Percentiles rank a stretch among this genome's conserved stretches.
phyloP scores from a whole-genome alignment of 139 green algal species.

The Spirogloea muscicola region DNA sequence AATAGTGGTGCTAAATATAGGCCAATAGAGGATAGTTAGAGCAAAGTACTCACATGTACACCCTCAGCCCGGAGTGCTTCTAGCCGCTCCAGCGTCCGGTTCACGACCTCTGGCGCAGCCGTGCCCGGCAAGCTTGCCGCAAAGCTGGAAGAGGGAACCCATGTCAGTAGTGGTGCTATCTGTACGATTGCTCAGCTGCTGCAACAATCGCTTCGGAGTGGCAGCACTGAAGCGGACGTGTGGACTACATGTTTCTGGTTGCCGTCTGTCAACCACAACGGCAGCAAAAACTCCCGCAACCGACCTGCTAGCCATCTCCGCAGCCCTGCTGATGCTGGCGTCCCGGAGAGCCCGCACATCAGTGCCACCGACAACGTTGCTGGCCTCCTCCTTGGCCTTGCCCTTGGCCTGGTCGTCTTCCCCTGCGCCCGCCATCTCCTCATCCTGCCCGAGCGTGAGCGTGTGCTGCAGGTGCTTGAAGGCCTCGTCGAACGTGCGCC shows the following conservation, averaged over 20 bases:
- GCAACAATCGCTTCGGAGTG: not conserved
- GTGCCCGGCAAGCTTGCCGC: conserved; percentile 5
- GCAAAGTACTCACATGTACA: conserved; percentile 21
- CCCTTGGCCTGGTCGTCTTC: not conserved
- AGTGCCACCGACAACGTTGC: not conserved
- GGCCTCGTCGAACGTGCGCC: conserved; percentile 8
- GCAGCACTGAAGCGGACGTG: not conserved
- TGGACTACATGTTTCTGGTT: not conserved
- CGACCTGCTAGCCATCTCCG: conserved; percentile 23
- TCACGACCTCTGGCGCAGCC: not conserved
- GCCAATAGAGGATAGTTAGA: not conserved
- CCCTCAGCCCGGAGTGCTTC: conserved; percentile 17
- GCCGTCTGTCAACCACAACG: not conserved
- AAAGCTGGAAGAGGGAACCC: conserved; percentile 7
- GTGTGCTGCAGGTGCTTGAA: conserved; percentile 18
- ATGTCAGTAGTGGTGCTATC: not conserved
- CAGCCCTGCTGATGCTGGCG: conserved; percentile 26
- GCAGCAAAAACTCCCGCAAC: not conserved
- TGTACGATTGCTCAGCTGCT: not conserved
- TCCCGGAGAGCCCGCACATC: conserved; percentile 15
- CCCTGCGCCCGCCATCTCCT: not conserved
- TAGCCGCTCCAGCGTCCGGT: conserved; percentile 18
- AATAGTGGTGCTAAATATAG: not conserved
- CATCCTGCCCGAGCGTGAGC: not conserved
- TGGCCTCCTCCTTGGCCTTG: not conserved